Base-by-base conservation (phyloP, 2,329 filamentous ascomycete genomes). In the Fusarium sp. region DNA sequence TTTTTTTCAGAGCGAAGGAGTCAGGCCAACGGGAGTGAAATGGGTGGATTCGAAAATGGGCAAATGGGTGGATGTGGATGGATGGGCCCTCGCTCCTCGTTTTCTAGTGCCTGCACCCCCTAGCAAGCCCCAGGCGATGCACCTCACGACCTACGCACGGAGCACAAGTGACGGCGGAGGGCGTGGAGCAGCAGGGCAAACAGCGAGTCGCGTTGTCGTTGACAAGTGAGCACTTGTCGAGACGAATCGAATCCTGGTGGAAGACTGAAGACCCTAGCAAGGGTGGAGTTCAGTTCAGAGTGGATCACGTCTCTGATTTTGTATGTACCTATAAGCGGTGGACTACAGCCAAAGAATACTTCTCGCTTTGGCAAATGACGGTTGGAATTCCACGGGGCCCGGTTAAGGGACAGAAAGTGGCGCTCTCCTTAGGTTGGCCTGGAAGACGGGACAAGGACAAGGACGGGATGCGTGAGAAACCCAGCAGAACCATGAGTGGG, bases 121-220 rank as follows among this genome's bases (percentile, higher is more conserved):
- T 50, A 38, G 52, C 60, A 46, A 58, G 31, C 65, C 56, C 55
- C 66, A 47, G 69, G 65, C 69, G 52, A 71, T 68, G 69, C 69
- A 72, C 69, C 69, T 72, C 65, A 69, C 65, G 18, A 27, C 39
- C 39, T 27, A 66, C 66, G 67, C 69, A 72, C 64, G 69, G 67
- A 70, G 66, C 67, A 65, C 49, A 39, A 49, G 57, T 47, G 73
- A 70, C 66, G 76, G 74, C 71, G 76, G 72, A 68, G 74, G 73
- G 53, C 42, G 54, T 72, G 70, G 65, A 67, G 62, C 65, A 49
- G 59, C 41, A 50, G 55, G 44, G 35, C 66, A 64, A 54, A 33
- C 50, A 73, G 44, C 61, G 54, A 68, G 57, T 73, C 41, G 33
- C 49, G 49, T n/a, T 52, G 49, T 52, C 49, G 55, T 47, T 50